Evolutionary conservation across 2,329 filamentous ascomycete genomes (phyloP).

Genomic region (Fusarium tjaetaba): DNA sequence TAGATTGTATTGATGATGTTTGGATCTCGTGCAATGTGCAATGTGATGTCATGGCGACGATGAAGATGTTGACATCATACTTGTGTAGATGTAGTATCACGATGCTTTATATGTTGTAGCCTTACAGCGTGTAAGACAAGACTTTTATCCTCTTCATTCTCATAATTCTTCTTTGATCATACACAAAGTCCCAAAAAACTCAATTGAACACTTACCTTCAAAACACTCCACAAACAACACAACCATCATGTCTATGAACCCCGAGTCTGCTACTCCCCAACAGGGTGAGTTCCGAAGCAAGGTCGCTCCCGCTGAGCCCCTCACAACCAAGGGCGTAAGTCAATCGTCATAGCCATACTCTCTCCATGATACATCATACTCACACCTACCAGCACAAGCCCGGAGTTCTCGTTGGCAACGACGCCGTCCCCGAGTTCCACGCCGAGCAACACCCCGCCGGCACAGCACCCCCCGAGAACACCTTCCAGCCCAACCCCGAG

Average conservation of each 20-base stretch:
- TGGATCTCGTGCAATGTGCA: neutral
- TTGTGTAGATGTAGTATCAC: neutral
- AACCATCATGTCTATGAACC: slow-evolving; percentile 59
- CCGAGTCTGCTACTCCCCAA: slow-evolving; percentile 60
- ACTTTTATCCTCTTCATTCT: neutral
- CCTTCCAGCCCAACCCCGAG: slow-evolving; percentile 53
- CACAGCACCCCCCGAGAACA: slow-evolving; percentile 63
- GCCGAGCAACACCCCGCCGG: slow-evolving; percentile 69
- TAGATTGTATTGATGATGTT: neutral
- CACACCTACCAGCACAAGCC: slow-evolving; percentile 66
- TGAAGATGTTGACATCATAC: slow-evolving; percentile 29
- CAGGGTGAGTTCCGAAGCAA: slow-evolving; percentile 66
- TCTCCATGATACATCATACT: slow-evolving; percentile 4
- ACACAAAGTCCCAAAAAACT: neutral
- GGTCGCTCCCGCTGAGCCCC: slow-evolving; percentile 61
- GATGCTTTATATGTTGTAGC: slow-evolving; percentile 18
- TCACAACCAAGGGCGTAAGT: slow-evolving; percentile 65
- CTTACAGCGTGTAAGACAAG: neutral
- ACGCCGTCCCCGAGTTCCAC: slow-evolving; percentile 70
- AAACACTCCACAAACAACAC: neutral
- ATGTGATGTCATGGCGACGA: slow-evolving; percentile 31
- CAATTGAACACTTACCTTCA: neutral
- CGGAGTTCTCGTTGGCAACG: slow-evolving; percentile 69
- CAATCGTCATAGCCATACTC: neutral
- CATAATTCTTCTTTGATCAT: neutral